These are phyloP conservation scores for Phyllostachys edulis DNA, from an alignment of 176 grass and related monocot genomes.

Conservation along the genomic window DNA sequence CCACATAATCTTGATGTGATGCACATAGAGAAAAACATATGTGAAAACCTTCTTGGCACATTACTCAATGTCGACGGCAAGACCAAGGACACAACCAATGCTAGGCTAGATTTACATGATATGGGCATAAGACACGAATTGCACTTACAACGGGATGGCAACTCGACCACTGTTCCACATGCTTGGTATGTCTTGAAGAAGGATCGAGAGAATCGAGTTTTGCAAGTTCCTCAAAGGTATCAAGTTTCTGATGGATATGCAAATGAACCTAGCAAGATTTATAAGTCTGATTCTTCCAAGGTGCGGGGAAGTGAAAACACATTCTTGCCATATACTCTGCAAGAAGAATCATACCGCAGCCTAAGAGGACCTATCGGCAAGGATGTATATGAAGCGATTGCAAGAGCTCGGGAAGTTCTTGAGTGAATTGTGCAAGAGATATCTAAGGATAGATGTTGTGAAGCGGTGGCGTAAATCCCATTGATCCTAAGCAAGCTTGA, in stretches of 20 bases:
- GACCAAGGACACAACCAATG: slow-evolving; percentile 17
- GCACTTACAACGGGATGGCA: too few species aligned
- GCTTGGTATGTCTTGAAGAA: too few species aligned
- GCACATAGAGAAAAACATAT: slow-evolving; percentile 12
- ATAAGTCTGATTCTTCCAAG: background rate
- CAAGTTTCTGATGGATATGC: slow-evolving; percentile 1
- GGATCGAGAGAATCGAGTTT: too few species aligned
- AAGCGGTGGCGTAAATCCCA: background rate
- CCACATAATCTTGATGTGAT: background rate
- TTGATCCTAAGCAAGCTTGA: slow-evolving; percentile 24
- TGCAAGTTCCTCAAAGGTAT: background rate
- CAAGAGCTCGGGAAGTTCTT: background rate
- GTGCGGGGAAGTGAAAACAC: background rate
- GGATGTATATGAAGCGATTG: background rate
- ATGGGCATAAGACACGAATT: slow-evolving; percentile 15
- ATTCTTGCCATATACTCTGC: background rate
- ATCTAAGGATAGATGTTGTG: background rate
- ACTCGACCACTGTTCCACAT: background rate
- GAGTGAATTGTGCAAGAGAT: background rate
- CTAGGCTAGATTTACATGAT: slow-evolving; percentile 27
- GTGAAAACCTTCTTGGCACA: background rate
- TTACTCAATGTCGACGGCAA: background rate
- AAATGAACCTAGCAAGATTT: background rate
- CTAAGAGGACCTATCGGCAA: background rate
- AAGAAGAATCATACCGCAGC: background rate